phyloP scores from a whole-genome alignment of 345 rosid species.

The Excoecaria agallocha region DNA sequence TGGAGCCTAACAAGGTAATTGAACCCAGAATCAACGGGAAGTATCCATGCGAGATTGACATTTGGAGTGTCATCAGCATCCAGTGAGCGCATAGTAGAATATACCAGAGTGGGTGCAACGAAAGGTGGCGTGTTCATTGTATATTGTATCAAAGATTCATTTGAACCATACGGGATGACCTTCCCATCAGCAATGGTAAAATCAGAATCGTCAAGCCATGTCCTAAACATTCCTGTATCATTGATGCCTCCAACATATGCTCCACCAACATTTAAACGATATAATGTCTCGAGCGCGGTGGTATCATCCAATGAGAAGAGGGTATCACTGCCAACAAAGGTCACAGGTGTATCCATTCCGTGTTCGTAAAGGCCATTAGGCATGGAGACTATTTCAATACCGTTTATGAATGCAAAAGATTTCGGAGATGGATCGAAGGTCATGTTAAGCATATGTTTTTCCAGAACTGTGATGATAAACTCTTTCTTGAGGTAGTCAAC shows the following conservation, averaged over 20 bases:
- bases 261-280: slow-evolving; percentile 3
- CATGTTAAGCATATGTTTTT: neutral
- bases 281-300: slow-evolving; percentile 22
- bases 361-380: neutral
- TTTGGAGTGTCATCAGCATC: neutral
- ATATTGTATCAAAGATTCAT: neutral
- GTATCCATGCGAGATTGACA: neutral
- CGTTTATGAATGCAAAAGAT: slow-evolving; percentile 9
- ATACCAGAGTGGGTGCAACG: neutral
- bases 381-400: slow-evolving; percentile 6
- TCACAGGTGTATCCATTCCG: neutral
- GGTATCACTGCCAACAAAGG: neutral
- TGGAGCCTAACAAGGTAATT: slow-evolving; percentile 5
- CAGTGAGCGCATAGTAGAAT: neutral
- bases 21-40: neutral
- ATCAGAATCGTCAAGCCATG: neutral
- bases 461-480: neutral
- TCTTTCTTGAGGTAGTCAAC: neutral
- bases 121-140: neutral
- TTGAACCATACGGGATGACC: neutral
- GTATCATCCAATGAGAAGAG: slow-evolving; percentile 5
- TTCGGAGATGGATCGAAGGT: neutral
- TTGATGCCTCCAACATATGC: neutral
- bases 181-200: neutral
- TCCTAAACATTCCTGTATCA: slow-evolving; percentile 4